These are phyloP conservation scores for Eutrema heterophyllum DNA, from an alignment of 345 rosid species.

Conservation along the genomic window DNA sequence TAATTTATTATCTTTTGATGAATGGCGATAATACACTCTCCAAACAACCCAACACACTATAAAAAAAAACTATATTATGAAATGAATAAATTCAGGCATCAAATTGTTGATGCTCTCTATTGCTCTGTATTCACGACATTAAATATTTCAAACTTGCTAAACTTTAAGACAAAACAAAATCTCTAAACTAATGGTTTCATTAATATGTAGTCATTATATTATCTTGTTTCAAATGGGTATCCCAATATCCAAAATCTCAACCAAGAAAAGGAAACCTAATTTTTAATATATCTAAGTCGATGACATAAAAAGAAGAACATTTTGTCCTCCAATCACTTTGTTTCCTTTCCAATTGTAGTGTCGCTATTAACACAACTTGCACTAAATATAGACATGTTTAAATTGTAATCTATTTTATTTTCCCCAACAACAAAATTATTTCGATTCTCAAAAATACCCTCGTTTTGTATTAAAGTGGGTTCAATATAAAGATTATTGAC, in stretches of 20 bases:
- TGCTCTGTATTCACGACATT: background rate
- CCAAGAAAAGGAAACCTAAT: background rate
- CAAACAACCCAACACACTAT: background rate
- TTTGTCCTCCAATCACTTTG: conserved; percentile 12
- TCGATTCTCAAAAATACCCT: conserved; percentile 9
- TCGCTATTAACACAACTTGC: conserved; percentile 27
- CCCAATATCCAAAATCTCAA: conserved; percentile 4
- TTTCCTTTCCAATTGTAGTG: conserved; percentile 10
- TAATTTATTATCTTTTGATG: background rate
- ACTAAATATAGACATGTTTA: background rate
- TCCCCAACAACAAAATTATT: background rate
- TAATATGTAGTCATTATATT: background rate
- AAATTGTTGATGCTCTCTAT: background rate
- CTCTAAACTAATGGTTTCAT: background rate
- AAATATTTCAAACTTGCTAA: background rate
- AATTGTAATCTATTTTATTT: background rate
- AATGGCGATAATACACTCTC: background rate
- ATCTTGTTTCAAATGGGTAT: background rate
- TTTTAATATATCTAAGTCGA: background rate
- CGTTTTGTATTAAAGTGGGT: conserved; percentile 7
- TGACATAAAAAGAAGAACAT: background rate
- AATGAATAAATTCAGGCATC: background rate
- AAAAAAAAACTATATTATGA: background rate
- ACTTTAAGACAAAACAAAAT: background rate
- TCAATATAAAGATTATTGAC: background rate